phyloP scores from a whole-genome alignment of 768 basidiomycete species.

The Leccinum arenicola region DNA sequence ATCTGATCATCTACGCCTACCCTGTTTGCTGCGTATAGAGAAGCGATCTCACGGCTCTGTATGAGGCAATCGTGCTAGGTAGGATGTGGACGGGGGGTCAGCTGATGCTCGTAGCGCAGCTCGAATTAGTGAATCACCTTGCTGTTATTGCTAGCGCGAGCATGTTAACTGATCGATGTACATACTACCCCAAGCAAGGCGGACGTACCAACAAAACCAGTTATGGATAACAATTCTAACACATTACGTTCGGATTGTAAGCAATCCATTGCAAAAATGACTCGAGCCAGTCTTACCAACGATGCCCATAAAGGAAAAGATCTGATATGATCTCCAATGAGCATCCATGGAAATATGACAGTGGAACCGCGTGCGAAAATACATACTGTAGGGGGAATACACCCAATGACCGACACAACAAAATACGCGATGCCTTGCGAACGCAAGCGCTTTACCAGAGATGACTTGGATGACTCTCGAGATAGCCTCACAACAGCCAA shows the following conservation, averaged over 20 bases:
- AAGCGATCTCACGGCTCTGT: slow-evolving; percentile 18
- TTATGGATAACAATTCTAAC: slow-evolving; percentile 8
- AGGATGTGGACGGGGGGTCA: background rate
- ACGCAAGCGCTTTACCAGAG: slow-evolving; percentile 15
- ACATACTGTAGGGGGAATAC: slow-evolving; percentile 14
- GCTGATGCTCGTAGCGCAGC: background rate
- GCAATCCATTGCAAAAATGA: background rate
- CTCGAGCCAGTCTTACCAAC: background rate
- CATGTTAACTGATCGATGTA: background rate
- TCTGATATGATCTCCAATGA: background rate
- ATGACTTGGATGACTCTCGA: slow-evolving; percentile 11
- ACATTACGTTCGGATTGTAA: background rate
- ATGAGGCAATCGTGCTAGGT: slow-evolving; percentile 15
- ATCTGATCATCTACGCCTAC: background rate
- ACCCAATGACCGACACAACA: slow-evolving; percentile 13
- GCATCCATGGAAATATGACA: background rate
- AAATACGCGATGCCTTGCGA: slow-evolving; percentile 25
- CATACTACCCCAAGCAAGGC: background rate
- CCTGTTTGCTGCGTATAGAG: background rate
- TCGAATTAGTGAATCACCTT: slow-evolving; percentile 4
- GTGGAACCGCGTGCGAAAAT: background rate
- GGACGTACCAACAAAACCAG: slow-evolving; percentile 10
- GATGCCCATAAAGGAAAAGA: slow-evolving; percentile 10
- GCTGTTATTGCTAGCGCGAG: slow-evolving; percentile 12
- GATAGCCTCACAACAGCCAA: slow-evolving; percentile 19